Percentiles rank a stretch among this genome's conserved stretches.
These are phyloP conservation scores for Nicotiana otophora DNA, from an alignment of 257 asterid genomes.

Conservation along the genomic window DNA sequence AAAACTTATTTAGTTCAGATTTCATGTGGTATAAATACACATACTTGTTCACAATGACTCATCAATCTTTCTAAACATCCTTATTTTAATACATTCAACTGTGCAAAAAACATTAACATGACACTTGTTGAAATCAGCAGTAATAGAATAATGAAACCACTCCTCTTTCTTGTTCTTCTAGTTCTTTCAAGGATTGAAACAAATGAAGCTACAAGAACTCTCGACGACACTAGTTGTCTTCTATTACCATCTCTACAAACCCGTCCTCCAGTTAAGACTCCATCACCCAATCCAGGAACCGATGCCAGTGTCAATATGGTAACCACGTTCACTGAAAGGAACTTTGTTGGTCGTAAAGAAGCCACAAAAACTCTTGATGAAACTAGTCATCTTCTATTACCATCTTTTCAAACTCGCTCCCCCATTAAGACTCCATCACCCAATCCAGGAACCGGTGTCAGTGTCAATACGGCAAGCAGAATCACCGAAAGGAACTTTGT, in stretches of 20 bases:
- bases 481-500: background rate
- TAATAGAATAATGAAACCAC: background rate
- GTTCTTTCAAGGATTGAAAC: background rate
- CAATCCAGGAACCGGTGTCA: conserved; percentile 5
- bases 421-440: conserved; percentile 17
- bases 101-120: background rate
- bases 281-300: background rate
- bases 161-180: background rate
- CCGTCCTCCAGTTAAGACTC: background rate
- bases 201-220: background rate
- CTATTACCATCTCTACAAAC: background rate
- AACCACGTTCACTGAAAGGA: background rate
- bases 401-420: background rate
- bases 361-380: no score
- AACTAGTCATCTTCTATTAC: background rate
- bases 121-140: background rate
- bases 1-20: background rate
- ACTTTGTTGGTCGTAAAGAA: background rate
- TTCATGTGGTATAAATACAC: background rate
- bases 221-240: background rate
- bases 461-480: background rate
- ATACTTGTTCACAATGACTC: background rate
- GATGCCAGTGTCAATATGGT: background rate
- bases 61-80: background rate
- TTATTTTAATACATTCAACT: background rate